phyloP scores from a whole-genome alignment of 2,329 filamentous ascomycete genomes.

The Epichloe coenophiala region DNA sequence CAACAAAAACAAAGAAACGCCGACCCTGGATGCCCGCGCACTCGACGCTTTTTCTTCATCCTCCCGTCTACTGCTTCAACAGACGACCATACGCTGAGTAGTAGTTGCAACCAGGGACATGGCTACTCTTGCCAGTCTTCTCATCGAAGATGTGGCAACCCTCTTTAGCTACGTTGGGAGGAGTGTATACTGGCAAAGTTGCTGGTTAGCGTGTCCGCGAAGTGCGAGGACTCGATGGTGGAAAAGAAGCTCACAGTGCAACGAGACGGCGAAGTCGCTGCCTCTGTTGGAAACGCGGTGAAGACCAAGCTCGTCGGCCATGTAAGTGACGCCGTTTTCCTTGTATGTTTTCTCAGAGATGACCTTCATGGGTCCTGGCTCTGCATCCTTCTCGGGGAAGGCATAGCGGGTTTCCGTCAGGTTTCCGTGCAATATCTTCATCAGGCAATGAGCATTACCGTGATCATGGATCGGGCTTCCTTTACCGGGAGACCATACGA shows the following conservation, averaged over 20 bases:
- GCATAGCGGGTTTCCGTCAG: slow-evolving; percentile 72
- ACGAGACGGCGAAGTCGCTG: slow-evolving; percentile 64
- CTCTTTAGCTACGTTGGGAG: slow-evolving; percentile 71
- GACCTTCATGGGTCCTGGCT: slow-evolving; percentile 44
- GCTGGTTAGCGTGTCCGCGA: slow-evolving; percentile 18
- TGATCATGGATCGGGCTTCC: slow-evolving; percentile 80
- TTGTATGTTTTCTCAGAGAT: slow-evolving; percentile 55
- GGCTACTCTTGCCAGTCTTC: slow-evolving; percentile 58
- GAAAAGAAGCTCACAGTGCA: slow-evolving; percentile 48
- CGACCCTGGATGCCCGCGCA: background rate
- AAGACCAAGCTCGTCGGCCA: slow-evolving; percentile 79
- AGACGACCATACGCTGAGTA: slow-evolving; percentile 50
- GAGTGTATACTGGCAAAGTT: slow-evolving; percentile 53
- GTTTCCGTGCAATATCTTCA: slow-evolving; percentile 72
- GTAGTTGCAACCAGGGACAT: slow-evolving; percentile 58
- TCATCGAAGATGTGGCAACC: slow-evolving; percentile 76
- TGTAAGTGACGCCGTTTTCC: slow-evolving; percentile 71
- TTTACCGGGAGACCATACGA: slow-evolving; percentile 81
- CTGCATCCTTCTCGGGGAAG: slow-evolving; percentile 43
- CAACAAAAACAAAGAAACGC: background rate
- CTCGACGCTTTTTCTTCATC: background rate
- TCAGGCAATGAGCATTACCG: slow-evolving; percentile 79
- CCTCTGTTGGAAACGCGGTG: slow-evolving; percentile 71
- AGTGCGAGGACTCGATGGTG: background rate
- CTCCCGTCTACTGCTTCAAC: slow-evolving; percentile 23